Evolutionary conservation across 2,329 filamentous ascomycete species (phyloP).

Genomic region (Fusarium napiforme): DNA sequence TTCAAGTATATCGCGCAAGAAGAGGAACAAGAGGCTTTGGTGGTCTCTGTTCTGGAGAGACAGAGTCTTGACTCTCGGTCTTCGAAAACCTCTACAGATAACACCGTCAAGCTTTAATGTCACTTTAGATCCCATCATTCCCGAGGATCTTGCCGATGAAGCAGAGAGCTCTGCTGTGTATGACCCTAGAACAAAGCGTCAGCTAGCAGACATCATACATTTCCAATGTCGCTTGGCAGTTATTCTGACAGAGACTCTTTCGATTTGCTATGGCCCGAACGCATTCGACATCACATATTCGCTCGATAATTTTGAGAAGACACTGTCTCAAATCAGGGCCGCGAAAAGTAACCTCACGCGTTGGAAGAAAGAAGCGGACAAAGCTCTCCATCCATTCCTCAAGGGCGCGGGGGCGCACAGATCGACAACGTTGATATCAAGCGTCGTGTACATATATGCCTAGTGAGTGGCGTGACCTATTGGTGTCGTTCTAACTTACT

Average conservation of each 20-base stretch:
- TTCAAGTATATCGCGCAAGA: background rate
- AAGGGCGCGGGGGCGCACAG: background rate
- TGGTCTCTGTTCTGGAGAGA: constrained; percentile 27
- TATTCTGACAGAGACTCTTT: constrained; percentile 7
- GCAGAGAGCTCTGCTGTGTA: background rate
- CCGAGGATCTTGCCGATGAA: background rate
- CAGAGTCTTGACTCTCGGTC: background rate
- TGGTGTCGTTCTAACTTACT: fast-evolving
- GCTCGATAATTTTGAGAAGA: background rate
- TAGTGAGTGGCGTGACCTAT: background rate
- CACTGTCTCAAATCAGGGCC: background rate
- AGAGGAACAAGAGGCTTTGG: constrained; percentile 15
- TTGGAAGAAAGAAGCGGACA: constrained; percentile 1
- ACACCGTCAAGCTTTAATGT: constrained; percentile 13
- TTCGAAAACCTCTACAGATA: constrained; percentile 12
- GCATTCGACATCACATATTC: constrained; percentile 14
- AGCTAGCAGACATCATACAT: background rate
- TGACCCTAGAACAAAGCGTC: background rate
- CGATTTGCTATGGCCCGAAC: constrained; percentile 5
- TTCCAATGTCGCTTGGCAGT: constrained; percentile 5
- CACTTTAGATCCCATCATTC: background rate
- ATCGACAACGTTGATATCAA: constrained; percentile 19
- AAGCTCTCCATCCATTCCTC: background rate
- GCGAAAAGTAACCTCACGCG: background rate
- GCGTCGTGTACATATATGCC: constrained; percentile 25